Percentiles rank a stretch among this genome's conserved stretches.
phyloP scores from a whole-genome alignment of 306 rosid genomes.

The Vigna reflexopilosa region DNA sequence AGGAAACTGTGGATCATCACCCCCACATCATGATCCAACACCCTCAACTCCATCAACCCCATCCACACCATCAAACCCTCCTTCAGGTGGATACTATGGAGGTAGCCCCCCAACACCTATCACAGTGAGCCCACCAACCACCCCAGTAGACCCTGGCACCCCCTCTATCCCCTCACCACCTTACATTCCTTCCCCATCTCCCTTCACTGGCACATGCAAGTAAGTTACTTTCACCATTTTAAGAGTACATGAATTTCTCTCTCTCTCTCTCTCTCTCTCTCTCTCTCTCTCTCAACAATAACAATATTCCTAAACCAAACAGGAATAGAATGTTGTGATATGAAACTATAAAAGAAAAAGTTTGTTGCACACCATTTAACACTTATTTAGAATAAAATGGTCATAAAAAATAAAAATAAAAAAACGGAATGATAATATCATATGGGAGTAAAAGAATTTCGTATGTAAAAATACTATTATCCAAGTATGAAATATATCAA shows the following conservation, averaged over 20 bases:
- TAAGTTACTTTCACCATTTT: constrained; percentile 51
- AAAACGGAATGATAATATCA: too few relatives aligned
- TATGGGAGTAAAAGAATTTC: too few relatives aligned
- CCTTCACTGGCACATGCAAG: constrained; percentile 89
- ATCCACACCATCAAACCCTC: constrained; percentile 59
- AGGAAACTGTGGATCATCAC: constrained; percentile 62
- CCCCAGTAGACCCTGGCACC: constrained; percentile 61
- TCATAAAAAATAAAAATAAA: too few relatives aligned
- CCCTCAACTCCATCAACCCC: constrained; percentile 44
- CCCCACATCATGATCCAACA: constrained; percentile 52
- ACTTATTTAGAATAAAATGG: too few relatives aligned
- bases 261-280: too few relatives aligned
- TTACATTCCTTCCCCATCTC: constrained; percentile 69
- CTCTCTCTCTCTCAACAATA: too few relatives aligned
- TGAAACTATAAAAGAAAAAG: too few relatives aligned
- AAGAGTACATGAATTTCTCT: too few relatives aligned
- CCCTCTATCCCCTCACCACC: constrained; percentile 72
- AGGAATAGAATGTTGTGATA: not conserved
- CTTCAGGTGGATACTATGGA: constrained; percentile 64
- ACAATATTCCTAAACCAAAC: not conserved
- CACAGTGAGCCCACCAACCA: constrained; percentile 62
- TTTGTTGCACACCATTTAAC: too few relatives aligned
- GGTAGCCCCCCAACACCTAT: constrained; percentile 59
- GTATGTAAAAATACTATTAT: too few relatives aligned
- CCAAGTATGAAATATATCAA: not conserved